Percentiles rank a stretch among this genome's conserved stretches.
phyloP scores from a whole-genome alignment of 2,329 filamentous ascomycete genomes.

The Sporothrix dimorphospora region DNA sequence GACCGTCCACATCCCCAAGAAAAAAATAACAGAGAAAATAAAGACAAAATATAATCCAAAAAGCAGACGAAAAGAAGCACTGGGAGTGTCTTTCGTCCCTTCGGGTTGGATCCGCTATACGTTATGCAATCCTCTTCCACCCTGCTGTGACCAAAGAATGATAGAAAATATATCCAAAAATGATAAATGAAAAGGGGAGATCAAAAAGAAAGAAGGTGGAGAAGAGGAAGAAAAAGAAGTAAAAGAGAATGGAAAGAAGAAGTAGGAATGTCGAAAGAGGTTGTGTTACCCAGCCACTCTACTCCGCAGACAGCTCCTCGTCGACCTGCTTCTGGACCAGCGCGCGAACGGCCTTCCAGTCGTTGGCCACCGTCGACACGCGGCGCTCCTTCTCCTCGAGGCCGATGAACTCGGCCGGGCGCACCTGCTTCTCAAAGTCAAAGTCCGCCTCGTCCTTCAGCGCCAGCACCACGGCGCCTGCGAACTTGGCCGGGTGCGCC shows the following conservation, averaged over 20 bases:
- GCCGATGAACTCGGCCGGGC: conserved; percentile 80
- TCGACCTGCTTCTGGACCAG: conserved; percentile 76
- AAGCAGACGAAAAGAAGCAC: neutral
- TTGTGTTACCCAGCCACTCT: neutral
- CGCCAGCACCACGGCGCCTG: conserved; percentile 79
- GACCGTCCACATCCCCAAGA: neutral
- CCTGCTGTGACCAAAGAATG: neutral
- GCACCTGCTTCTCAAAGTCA: conserved; percentile 71
- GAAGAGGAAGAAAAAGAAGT: neutral
- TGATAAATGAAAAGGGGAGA: neutral
- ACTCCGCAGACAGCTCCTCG: conserved; percentile 53
- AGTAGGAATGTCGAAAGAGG: neutral
- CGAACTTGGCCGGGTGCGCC: conserved; percentile 95
- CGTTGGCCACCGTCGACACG: conserved; percentile 69
- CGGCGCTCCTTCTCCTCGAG: conserved; percentile 75
- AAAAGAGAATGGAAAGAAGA: neutral
- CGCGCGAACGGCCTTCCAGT: conserved; percentile 74
- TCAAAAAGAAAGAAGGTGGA: neutral
- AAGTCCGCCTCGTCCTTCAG: conserved; percentile 73
- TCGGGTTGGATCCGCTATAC: neutral
- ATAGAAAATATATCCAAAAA: neutral
- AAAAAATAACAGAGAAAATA: neutral
- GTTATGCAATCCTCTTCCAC: neutral
- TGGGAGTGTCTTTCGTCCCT: neutral
- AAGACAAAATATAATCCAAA: conserved; percentile 7